phyloP scores from a whole-genome alignment of 2,329 filamentous ascomycete species.

The Ceratocystis diversiconidia region DNA sequence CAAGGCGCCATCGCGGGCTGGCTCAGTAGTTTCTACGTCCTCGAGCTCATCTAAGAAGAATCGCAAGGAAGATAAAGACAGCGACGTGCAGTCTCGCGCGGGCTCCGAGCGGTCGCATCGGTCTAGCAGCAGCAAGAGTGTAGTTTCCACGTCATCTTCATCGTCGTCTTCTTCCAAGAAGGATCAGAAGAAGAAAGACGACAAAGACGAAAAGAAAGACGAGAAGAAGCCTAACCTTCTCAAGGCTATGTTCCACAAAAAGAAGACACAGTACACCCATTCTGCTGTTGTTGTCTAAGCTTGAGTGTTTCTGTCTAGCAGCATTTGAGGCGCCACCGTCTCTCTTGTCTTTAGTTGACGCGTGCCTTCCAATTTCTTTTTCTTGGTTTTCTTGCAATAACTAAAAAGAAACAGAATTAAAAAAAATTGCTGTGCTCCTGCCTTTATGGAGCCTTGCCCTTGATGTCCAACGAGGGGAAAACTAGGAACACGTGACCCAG shows the following conservation, averaged over 20 bases:
- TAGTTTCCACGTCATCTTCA: constrained; percentile 2
- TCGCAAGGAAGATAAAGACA: constrained; percentile 27
- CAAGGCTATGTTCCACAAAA: constrained; percentile 44
- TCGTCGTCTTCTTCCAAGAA: constrained; percentile 1
- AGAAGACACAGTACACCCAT: constrained; percentile 27
- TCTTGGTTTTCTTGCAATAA: background rate
- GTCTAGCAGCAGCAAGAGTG: constrained; percentile 20
- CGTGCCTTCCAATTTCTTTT: background rate
- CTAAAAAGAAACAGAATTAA: background rate
- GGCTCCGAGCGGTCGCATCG: background rate
- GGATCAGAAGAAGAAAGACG: constrained; percentile 20
- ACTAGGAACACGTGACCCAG: no score
- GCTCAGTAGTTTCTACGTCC: constrained; percentile 18
- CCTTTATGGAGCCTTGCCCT: no score
- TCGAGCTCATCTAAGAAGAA: constrained; percentile 24
- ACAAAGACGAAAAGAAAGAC: constrained; percentile 28
- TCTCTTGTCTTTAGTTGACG: background rate
- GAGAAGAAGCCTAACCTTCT: constrained; percentile 39
- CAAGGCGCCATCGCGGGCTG: constrained; percentile 9
- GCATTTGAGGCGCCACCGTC: background rate
- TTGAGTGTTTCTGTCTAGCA: background rate
- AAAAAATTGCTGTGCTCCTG: background rate
- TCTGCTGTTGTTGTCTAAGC: constrained; percentile 7
- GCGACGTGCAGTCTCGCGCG: constrained; percentile 18
- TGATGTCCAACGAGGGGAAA: no score